These are phyloP conservation scores for Peniophora sp. DNA, from an alignment of 1,284 basidiomycete species.

Conservation along the genomic window DNA sequence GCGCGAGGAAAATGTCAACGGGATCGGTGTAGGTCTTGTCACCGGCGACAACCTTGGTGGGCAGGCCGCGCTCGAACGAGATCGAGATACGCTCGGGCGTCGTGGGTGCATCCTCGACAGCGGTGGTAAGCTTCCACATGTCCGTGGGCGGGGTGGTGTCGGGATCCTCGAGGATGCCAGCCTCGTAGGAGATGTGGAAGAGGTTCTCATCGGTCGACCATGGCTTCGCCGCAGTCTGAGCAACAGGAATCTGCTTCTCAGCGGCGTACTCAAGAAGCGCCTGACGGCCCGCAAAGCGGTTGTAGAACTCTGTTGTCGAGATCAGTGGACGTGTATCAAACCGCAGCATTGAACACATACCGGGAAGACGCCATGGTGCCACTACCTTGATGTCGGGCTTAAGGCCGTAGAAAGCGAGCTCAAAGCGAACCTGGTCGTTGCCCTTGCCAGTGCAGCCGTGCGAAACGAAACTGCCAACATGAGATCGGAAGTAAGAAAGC, in stretches of 20 bases:
- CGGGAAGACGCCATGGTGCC: slow-evolving; percentile 94
- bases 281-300: slow-evolving; percentile 93
- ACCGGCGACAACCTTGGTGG: slow-evolving; percentile 67
- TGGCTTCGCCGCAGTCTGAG: slow-evolving; percentile 94
- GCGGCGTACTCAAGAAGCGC: slow-evolving; percentile 90
- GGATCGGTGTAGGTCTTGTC: slow-evolving; percentile 71
- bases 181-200: slow-evolving; percentile 99
- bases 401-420: slow-evolving; percentile 97
- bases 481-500: not conserved
- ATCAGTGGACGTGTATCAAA: not conserved
- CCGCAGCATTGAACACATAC: slow-evolving; percentile 29
- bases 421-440: slow-evolving; percentile 99
- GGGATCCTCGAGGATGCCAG: slow-evolving; percentile 97
- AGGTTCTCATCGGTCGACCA: slow-evolving; percentile 99
- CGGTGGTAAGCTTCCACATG: slow-evolving; percentile 98
- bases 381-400: slow-evolving; percentile 99
- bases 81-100: slow-evolving; percentile 78
- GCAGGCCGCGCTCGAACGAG: slow-evolving; percentile 84
- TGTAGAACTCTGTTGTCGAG: slow-evolving; percentile 80
- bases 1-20: slow-evolving; percentile 92
- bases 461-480: slow-evolving; percentile 73
- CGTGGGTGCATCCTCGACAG: slow-evolving; percentile 78
- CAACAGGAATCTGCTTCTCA: slow-evolving; percentile 86
- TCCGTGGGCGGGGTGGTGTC: slow-evolving; percentile 92
- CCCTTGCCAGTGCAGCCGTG: slow-evolving; percentile 99